Percentiles rank a stretch among this genome's conserved stretches.
Evolutionary conservation across 495 filamentous ascomycete species (phyloP).

Genomic region (Oleoguttula mirabilis): DNA sequence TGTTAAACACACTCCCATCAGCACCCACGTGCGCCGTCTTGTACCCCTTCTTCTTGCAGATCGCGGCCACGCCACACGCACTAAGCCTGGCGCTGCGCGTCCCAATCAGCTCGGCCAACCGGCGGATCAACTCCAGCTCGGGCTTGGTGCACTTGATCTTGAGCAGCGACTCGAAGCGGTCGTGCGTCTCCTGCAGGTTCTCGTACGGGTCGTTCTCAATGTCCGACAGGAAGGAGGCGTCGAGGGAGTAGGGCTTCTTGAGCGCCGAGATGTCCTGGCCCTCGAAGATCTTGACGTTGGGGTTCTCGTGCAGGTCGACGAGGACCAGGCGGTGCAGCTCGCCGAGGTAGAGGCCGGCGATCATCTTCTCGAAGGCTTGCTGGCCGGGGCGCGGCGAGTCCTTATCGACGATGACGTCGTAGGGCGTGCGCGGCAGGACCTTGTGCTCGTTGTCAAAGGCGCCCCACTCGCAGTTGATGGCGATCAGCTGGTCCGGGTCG

Average conservation of each 20-base stretch:
- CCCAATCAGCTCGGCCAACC: conserved; percentile 83
- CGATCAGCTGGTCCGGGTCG: conserved; percentile 79
- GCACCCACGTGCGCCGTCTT: conserved; percentile 84
- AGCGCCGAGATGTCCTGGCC: conserved; percentile 69
- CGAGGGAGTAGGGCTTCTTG: conserved; percentile 70
- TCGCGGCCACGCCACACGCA: conserved; percentile 86
- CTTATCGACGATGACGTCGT: conserved; percentile 77
- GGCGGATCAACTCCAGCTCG: conserved; percentile 76
- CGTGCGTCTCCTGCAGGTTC: conserved; percentile 75
- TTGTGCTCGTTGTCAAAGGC: conserved; percentile 96
- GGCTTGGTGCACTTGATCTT: conserved; percentile 52
- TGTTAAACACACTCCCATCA: conserved; percentile 94
- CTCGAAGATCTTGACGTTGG: conserved; percentile 65
- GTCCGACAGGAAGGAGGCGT: conserved; percentile 87
- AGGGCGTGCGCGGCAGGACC: conserved; percentile 76
- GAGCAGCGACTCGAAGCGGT: conserved; percentile 64
- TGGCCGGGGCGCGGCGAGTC: conserved; percentile 90
- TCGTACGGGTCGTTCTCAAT: conserved; percentile 93
- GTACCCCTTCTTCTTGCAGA: conserved; percentile 89
- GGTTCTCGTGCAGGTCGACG: conserved; percentile 70
- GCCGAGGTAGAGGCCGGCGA: conserved; percentile 87
- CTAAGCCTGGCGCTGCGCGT: conserved; percentile 87
- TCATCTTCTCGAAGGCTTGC: conserved; percentile 97
- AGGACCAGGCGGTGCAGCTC: conserved; percentile 89
- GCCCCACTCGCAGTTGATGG: conserved; percentile 98